Evolutionary conservation across 2,329 filamentous ascomycete species (phyloP).

Genomic region (Fusarium chaquense): DNA sequence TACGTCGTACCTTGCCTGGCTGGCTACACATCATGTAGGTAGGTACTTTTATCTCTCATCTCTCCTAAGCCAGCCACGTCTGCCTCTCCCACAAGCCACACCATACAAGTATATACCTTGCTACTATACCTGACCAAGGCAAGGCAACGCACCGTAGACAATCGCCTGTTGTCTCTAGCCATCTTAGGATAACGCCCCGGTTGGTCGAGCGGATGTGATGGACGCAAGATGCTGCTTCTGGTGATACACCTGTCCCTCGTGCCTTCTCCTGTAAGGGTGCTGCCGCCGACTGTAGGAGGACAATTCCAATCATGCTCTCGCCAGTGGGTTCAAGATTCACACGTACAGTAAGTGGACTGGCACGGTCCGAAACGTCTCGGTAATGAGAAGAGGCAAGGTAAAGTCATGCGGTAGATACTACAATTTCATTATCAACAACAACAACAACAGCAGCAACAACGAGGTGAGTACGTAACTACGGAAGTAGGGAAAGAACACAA

Average conservation of each 20-base stretch:
- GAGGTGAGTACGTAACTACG: background rate
- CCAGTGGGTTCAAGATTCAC: background rate
- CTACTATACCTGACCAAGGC: slow-evolving; percentile 22
- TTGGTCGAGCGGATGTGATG: slow-evolving; percentile 39
- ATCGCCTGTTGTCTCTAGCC: slow-evolving; percentile 32
- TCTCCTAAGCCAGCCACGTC: slow-evolving; percentile 40
- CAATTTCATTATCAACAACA: background rate
- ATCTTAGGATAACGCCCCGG: slow-evolving; percentile 37
- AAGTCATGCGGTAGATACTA: slow-evolving; percentile 6
- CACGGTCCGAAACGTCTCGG: slow-evolving; percentile 23
- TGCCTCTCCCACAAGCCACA: slow-evolving; percentile 34
- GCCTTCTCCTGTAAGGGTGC: slow-evolving; percentile 23
- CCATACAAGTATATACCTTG: slow-evolving; percentile 19
- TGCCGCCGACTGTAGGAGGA: slow-evolving; percentile 20
- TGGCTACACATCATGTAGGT: slow-evolving; percentile 8
- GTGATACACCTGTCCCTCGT: slow-evolving; percentile 32
- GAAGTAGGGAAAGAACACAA: background rate
- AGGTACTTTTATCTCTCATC: slow-evolving; percentile 26
- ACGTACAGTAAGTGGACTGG: slow-evolving; percentile 1
- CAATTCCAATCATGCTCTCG: slow-evolving; percentile 14
- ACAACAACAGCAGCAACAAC: background rate
- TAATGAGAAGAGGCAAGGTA: slow-evolving; percentile 8
- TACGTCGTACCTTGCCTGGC: slow-evolving; percentile 24
- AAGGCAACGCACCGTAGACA: slow-evolving; percentile 24
- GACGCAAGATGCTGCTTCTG: slow-evolving; percentile 40